Evolutionary conservation across 2,329 filamentous ascomycete species (phyloP).

Genomic region (Aspergillus latus): DNA sequence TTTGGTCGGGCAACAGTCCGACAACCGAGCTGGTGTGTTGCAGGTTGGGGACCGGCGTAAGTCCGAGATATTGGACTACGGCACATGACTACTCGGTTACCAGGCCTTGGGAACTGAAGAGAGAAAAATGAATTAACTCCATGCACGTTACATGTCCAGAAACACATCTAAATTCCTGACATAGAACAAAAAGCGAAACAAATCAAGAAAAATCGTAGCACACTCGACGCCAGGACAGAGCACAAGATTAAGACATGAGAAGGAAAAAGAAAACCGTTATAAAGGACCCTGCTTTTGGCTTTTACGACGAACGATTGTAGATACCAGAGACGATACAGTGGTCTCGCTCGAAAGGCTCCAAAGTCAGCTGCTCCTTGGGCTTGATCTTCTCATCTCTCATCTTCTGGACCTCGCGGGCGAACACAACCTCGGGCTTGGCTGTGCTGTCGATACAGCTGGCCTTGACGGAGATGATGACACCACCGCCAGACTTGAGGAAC

Average conservation of each 20-base stretch:
- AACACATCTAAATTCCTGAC: slow-evolving; percentile 38
- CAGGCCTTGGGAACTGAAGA: background rate
- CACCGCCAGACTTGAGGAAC: slow-evolving; percentile 93
- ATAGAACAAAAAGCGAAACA: slow-evolving; percentile 29
- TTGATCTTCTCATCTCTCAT: slow-evolving; percentile 92
- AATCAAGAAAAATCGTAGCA: slow-evolving; percentile 39
- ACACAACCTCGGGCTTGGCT: slow-evolving; percentile 89
- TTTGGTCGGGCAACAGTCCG: slow-evolving; percentile 30
- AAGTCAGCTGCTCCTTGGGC: slow-evolving; percentile 89
- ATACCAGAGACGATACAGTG: slow-evolving; percentile 67
- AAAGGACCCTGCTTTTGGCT: slow-evolving; percentile 26
- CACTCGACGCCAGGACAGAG: slow-evolving; percentile 41
- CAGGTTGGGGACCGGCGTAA: slow-evolving; percentile 26
- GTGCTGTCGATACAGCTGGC: slow-evolving; percentile 99
- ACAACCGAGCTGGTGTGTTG: slow-evolving; percentile 22
- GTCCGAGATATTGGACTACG: slow-evolving; percentile 27
- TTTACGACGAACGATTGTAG: slow-evolving; percentile 53
- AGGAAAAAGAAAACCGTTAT: slow-evolving; percentile 26
- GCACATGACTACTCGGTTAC: background rate
- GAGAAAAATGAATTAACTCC: slow-evolving; percentile 14
- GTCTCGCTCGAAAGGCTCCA: slow-evolving; percentile 69
- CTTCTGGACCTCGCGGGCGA: slow-evolving; percentile 92
- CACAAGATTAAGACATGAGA: slow-evolving; percentile 36
- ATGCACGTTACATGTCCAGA: slow-evolving; percentile 18
- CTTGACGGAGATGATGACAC: slow-evolving; percentile 95